Base-by-base conservation (phyloP, 1,139 yeast genomes). In the Magnusiomyces paraingens region DNA sequence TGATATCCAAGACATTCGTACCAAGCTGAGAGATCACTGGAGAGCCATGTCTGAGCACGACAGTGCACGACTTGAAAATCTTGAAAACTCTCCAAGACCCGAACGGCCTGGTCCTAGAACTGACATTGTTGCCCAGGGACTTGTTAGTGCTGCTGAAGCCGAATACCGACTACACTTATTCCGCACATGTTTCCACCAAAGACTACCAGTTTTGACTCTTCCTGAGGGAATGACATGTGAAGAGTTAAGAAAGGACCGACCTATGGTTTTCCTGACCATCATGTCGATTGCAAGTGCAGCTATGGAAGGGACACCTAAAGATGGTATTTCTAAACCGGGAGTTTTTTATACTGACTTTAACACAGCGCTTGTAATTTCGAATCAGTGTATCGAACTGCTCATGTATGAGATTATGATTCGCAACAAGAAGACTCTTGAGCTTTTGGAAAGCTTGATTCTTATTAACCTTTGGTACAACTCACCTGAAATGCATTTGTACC, bases 391-490 rank as follows among this genome's bases (percentile, higher is more conserved):
- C 47, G 76, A 78, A 60, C 69, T 82, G 6, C 68, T 87, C 1
- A 72, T 85, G 2, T 75, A 77, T 49, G 90, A 87, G 62, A 78
- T 84, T 10, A 70, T 88, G 70, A 76, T 85, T 12, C 74, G 78
- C 22, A 95, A 95, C 15, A 75, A 81, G 54, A 88, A 87, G 68
- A 78, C 83, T 5, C 71, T 82, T 29, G 93, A 87, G 65, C 70
- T 88, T 51, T 70, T 88, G 46, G 83, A 85, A 65, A 72, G 84
- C 17, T 69, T 86, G 48, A 63, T 86, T 29, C 64, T 87, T 2
- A 70, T 86, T 52, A 78, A 86, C 42, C 69, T 84, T 36, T 90
- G 95, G 95, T 88, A 88, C 66, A 86, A 85, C 61, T 80, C 87
- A 4, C 88, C 95, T 0, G 96, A 88, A 67, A 72, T 86, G 60